Conservation (phyloP, 1,284 basidiomycete genomes). For the Cutaneotrichosporon sp. region DNA sequence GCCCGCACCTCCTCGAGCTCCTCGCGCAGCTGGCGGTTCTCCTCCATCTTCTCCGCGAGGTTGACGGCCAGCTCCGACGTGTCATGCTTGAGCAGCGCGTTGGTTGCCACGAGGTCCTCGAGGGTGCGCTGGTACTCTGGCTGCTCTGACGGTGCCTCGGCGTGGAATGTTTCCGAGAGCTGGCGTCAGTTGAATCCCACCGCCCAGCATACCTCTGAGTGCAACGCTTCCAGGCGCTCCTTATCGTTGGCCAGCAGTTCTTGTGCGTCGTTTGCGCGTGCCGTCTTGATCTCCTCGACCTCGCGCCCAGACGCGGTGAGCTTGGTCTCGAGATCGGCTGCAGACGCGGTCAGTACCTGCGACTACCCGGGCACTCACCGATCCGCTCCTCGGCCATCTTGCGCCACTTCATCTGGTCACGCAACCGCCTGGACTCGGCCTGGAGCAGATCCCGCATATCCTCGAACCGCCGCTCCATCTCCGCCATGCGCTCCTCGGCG, state of each 20-base stretch:
- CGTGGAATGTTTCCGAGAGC: conserved; percentile 41
- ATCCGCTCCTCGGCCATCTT: conserved; percentile 44
- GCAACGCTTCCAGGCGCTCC: conserved; percentile 64
- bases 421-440: conserved; percentile 67
- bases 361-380: conserved; percentile 27
- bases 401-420: conserved; percentile 57
- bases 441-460: conserved; percentile 82
- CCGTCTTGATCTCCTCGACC: conserved; percentile 65
- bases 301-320: conserved; percentile 63
- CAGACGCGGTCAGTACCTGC: conserved; percentile 66
- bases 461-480: conserved; percentile 61
- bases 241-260: conserved; percentile 70
- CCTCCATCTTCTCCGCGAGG: conserved; percentile 72
- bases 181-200: conserved; percentile 15
- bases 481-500: conserved; percentile 55
- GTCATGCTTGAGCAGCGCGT: conserved; percentile 75
- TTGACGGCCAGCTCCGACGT: conserved; percentile 73
- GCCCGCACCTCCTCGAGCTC: conserved; percentile 68
- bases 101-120: conserved; percentile 77
- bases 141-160: conserved; percentile 39
- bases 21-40: conserved; percentile 65
- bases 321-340: conserved; percentile 73
- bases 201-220: conserved; percentile 44
- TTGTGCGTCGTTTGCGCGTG: conserved; percentile 66
- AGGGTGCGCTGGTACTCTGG: conserved; percentile 60